These are phyloP conservation scores for Ceratocystis alfenasii DNA, from an alignment of 2,329 filamentous ascomycete species.

Conservation along the genomic window DNA sequence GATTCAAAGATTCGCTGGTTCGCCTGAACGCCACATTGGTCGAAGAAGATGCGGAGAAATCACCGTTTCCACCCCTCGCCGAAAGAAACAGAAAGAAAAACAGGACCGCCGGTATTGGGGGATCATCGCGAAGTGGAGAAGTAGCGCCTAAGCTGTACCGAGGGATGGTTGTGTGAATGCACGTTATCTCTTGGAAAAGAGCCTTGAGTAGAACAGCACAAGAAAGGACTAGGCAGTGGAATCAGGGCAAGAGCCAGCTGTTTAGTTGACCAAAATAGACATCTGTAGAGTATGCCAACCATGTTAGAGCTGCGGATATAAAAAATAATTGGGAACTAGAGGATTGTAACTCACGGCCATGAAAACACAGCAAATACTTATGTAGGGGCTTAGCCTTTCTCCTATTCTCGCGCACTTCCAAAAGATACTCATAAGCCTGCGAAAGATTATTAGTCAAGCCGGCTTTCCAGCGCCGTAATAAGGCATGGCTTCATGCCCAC, in stretches of 20 bases:
- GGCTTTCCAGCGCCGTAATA: conserved; percentile 35
- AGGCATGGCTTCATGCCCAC: conserved; percentile 24
- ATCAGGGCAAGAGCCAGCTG: conserved; percentile 23
- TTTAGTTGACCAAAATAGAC: conserved; percentile 32
- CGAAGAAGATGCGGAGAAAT: not conserved
- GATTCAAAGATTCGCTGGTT: conserved; percentile 14
- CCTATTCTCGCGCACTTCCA: conserved; percentile 94
- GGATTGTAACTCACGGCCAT: conserved; percentile 63
- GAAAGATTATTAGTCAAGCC: not conserved
- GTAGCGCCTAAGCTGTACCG: not conserved
- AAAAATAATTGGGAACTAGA: not conserved
- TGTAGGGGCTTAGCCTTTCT: conserved; percentile 86
- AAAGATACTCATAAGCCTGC: conserved; percentile 68
- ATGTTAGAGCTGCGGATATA: not conserved
- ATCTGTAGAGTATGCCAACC: conserved; percentile 24
- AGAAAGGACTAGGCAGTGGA: not conserved
- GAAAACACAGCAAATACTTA: conserved; percentile 80
- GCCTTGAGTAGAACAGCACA: not conserved
- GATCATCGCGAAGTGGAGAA: not conserved
- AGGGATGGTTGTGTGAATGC: not conserved
- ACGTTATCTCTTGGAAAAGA: conserved; percentile 1
- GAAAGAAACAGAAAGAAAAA: conserved; percentile 1
- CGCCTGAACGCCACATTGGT: conserved; percentile 5
- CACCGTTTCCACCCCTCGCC: not conserved
- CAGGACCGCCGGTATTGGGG: not conserved